Conservation (phyloP, 805 yeast species). For the Saccharomycopsis sp. region DNA sequence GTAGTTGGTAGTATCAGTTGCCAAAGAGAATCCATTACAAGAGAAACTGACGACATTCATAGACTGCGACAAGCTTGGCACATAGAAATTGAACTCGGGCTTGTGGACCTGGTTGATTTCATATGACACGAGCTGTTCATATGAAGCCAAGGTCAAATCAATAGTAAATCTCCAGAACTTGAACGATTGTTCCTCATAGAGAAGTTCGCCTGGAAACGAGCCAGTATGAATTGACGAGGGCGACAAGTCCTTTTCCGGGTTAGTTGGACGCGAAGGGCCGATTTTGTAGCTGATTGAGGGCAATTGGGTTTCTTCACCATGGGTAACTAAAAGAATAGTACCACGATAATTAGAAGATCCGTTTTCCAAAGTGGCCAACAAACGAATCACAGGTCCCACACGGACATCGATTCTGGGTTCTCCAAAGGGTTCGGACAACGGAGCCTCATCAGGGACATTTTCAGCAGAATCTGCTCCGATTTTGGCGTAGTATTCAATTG, state of each 20-base stretch:
- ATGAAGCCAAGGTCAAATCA: conserved; percentile 38
- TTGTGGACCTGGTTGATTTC: conserved; percentile 40
- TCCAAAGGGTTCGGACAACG: conserved; percentile 19
- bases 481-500: conserved; percentile 14
- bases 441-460: conserved; percentile 13
- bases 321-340: conserved; percentile 57
- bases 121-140: conserved; percentile 62
- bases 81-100: conserved; percentile 53
- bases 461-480: conserved; percentile 11
- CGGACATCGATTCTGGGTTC: conserved; percentile 37
- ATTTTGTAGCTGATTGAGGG: conserved; percentile 31
- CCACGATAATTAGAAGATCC: conserved; percentile 53
- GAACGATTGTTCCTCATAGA: conserved; percentile 40
- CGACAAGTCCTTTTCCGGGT: conserved; percentile 14
- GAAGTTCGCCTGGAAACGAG: conserved; percentile 38
- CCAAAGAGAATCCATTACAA: conserved; percentile 84
- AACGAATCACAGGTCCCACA: conserved; percentile 76
- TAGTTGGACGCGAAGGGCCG: conserved; percentile 30
- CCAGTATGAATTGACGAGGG: conserved; percentile 30
- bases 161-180: conserved; percentile 64
- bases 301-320: conserved; percentile 22
- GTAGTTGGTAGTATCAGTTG: conserved; percentile 58
- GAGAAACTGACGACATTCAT: conserved; percentile 82
- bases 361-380: conserved; percentile 55
- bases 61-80: conserved; percentile 58